phyloP scores from a whole-genome alignment of 2,329 filamentous ascomycete species.

The Aureobasidium sp. region DNA sequence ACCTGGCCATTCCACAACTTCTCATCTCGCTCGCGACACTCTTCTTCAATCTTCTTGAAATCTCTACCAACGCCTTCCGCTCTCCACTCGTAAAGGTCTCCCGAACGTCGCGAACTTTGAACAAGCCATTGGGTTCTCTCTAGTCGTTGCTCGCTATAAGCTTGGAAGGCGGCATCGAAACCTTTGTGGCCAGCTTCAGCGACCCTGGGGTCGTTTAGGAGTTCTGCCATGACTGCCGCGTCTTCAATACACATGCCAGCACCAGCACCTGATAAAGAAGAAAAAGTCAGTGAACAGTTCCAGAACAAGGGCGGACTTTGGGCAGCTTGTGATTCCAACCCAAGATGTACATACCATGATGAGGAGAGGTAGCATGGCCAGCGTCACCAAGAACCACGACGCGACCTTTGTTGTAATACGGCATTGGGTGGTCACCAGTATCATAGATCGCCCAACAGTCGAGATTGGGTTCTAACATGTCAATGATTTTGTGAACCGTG shows the following conservation, averaged over 20 bases:
- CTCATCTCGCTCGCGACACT: conserved; percentile 15
- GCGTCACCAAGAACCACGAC: conserved; percentile 32
- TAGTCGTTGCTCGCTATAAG: conserved; percentile 31
- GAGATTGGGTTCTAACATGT: conserved; percentile 18
- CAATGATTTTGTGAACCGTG: conserved; percentile 19
- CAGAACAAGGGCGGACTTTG: too few relatives aligned
- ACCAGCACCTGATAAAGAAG: conserved; percentile 18
- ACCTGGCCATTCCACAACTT: conserved; percentile 13
- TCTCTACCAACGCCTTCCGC: conserved; percentile 25
- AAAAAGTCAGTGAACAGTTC: neutral
- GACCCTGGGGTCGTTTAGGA: conserved; percentile 19
- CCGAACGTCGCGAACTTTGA: conserved; percentile 29
- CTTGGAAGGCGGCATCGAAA: conserved; percentile 29
- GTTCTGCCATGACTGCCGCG: conserved; percentile 20
- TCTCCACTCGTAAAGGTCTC: conserved; percentile 34
- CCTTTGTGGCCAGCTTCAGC: conserved; percentile 14
- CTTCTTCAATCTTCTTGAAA: conserved; percentile 28
- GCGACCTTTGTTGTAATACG: conserved; percentile 27
- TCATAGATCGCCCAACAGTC: conserved; percentile 34
- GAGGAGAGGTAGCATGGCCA: conserved; percentile 34
- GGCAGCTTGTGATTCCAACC: too few relatives aligned
- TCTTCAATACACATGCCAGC: conserved; percentile 25
- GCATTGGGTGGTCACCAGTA: conserved; percentile 28
- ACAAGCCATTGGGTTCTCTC: conserved; percentile 39
- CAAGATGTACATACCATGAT: conserved; percentile 24